phyloP scores from a whole-genome alignment of 768 basidiomycete species.

The Tylopilus vinaceipallidus region DNA sequence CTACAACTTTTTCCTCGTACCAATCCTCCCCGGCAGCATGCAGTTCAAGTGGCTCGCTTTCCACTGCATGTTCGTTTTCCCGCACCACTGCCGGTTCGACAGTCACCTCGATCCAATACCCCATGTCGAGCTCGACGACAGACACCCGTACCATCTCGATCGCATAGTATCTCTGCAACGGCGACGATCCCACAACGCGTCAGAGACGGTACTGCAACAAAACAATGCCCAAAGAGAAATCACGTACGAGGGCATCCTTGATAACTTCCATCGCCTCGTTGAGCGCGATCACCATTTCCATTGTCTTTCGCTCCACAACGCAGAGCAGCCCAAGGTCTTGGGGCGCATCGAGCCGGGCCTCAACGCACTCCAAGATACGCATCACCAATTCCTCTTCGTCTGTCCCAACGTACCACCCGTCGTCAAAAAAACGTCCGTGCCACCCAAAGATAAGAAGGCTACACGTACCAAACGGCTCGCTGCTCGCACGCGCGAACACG shows the following conservation, averaged over 20 bases:
- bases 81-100: background rate
- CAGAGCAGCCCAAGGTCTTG: constrained; percentile 16
- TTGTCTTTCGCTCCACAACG: constrained; percentile 2
- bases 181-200: no score
- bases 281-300: background rate
- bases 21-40: no score
- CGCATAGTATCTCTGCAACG: background rate
- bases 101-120: constrained; percentile 14
- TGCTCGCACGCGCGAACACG: background rate
- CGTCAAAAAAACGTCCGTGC: no score
- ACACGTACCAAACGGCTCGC: constrained; percentile 15
- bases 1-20: background rate
- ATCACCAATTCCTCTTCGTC: constrained; percentile 7
- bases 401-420: background rate
- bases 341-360: background rate
- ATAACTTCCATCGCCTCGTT: background rate
- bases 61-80: no score
- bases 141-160: constrained; percentile 1
- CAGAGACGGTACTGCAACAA: background rate
- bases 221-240: background rate
- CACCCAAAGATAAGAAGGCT: no score
- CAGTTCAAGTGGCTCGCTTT: no score
- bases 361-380: constrained; percentile 9
- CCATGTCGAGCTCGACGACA: constrained; percentile 15
- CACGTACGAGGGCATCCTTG: constrained; percentile 12